Conservation (phyloP, 371 early-diverging fungal genomes). For the Nematocida major region DNA sequence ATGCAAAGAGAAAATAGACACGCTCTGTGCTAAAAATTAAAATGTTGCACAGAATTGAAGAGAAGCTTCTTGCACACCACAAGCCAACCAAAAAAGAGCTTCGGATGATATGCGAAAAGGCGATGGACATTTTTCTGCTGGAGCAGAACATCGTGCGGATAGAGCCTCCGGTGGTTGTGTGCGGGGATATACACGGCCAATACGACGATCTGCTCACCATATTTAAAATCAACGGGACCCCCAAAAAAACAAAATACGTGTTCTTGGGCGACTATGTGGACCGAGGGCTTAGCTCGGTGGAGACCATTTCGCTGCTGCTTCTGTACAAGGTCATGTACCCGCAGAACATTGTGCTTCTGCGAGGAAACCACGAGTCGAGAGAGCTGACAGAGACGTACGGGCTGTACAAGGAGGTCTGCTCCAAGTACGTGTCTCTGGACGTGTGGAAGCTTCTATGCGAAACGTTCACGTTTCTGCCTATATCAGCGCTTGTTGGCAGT, state of each 20-base stretch:
- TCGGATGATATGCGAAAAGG: conserved; percentile 50
- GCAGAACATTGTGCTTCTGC: conserved; percentile 56
- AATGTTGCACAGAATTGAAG: conserved; percentile 40
- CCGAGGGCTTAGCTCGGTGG: conserved; percentile 62
- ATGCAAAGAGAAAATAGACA: conserved; percentile 11
- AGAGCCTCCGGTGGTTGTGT: conserved; percentile 64
- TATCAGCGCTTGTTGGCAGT: conserved; percentile 61
- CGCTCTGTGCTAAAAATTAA: conserved; percentile 6
- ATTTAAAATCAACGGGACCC: conserved; percentile 87
- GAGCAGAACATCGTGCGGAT: conserved; percentile 62
- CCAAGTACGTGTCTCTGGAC: conserved; percentile 51
- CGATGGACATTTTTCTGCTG: conserved; percentile 54
- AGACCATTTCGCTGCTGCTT: conserved; percentile 60
- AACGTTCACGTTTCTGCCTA: conserved; percentile 59
- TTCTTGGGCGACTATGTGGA: conserved; percentile 66
- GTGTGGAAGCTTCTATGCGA: conserved; percentile 60
- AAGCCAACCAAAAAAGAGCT: conserved; percentile 81
- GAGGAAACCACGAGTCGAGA: conserved; percentile 65
- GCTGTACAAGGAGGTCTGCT: conserved; percentile 62
- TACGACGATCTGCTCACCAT: conserved; percentile 92
- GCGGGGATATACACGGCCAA: conserved; percentile 98
- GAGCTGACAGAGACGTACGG: conserved; percentile 63
- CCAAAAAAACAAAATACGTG: conserved; percentile 64
- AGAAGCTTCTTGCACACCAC: conserved; percentile 43
- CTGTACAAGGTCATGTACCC: conserved; percentile 63